Conservation (phyloP, 140 eudicot genomes). For the Anethum foeniculum region DNA sequence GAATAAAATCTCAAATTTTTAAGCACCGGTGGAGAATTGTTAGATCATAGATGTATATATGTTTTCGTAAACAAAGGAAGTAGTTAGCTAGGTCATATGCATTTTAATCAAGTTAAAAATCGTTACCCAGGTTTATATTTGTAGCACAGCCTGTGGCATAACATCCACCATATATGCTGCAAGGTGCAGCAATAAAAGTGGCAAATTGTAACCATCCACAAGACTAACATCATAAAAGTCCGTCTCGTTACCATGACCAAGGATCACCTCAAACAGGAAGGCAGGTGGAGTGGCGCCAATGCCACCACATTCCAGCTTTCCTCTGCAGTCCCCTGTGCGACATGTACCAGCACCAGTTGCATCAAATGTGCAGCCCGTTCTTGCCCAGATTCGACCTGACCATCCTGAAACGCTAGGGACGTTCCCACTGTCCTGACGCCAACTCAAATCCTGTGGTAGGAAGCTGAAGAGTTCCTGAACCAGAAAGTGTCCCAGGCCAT, state of each 20-base stretch:
- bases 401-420: slow-evolving; percentile 52
- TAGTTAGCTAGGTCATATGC: not conserved
- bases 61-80: not conserved
- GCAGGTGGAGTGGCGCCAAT: slow-evolving; percentile 87
- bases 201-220: slow-evolving; percentile 86
- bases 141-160: slow-evolving; percentile 78
- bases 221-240: slow-evolving; percentile 88
- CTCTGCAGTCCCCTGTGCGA: slow-evolving; percentile 83
- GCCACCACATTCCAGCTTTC: slow-evolving; percentile 75
- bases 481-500: slow-evolving; percentile 75
- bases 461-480: slow-evolving; percentile 53
- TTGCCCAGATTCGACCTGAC: slow-evolving; percentile 93
- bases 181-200: slow-evolving; percentile 67
- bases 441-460: slow-evolving; percentile 64
- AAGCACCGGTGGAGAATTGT: not conserved
- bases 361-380: slow-evolving; percentile 86
- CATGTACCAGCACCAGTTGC: slow-evolving; percentile 63
- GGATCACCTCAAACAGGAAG: slow-evolving; percentile 79
- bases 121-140: slow-evolving; percentile 60
- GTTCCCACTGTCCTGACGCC: slow-evolving; percentile 49
- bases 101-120: not conserved
- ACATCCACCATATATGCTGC: slow-evolving; percentile 43
- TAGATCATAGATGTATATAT: not conserved
- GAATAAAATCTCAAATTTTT: too few relatives aligned
- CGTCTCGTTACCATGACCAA: slow-evolving; percentile 44